Evolutionary conservation across 1,284 basidiomycete genomes (phyloP), one percentile per base, ranked within the genome.

Genomic region (Cryptococcus sp.): DNA sequence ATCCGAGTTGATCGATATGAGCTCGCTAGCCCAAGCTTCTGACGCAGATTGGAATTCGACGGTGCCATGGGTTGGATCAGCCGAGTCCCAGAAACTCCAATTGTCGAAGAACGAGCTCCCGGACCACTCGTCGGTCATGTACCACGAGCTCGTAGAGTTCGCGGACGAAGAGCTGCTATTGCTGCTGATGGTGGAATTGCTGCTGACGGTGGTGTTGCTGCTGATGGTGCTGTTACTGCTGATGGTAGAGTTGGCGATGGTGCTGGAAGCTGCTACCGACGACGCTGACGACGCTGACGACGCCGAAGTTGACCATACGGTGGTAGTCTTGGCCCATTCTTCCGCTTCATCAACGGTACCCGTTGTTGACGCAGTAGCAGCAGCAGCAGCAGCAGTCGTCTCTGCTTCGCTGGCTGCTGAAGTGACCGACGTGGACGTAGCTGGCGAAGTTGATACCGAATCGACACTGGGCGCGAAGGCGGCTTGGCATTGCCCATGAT

Each of bases 41-140:
- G 60, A 54, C 38, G 52, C 54, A 50, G 65, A 58, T 39, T 68
- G 61, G 55, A 68, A 79, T 48, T 71, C 72, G 49, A 85, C 84
- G 61, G 76, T 79, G 68, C 92, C 93, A 72, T 89, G 80, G 0
- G 91, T 96, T 0, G 93, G 90, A 79, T 95, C 93, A 1, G 80
- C 66, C 52, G 69, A 80, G 17, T 81, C 83, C 78, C 84, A 90
- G 77, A 93, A 94, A 65, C 83, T 72, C 88, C 88, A 94, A 53
- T 86, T 86, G 70, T 88, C 80, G 67, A 93, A 94, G 81, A 93
- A 94, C 47, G 65, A 63, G 52, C 51, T 62, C 27, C 78, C 78
- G 17, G 67, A 63, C 74, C 69, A 65, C 7, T 30, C 42, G 45
- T 53, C 54, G 54, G 47, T 50, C 39, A 40, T 23, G 19, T 23